Conservation (phyloP, 768 basidiomycete genomes). For the Gautieria morchelliformis region DNA sequence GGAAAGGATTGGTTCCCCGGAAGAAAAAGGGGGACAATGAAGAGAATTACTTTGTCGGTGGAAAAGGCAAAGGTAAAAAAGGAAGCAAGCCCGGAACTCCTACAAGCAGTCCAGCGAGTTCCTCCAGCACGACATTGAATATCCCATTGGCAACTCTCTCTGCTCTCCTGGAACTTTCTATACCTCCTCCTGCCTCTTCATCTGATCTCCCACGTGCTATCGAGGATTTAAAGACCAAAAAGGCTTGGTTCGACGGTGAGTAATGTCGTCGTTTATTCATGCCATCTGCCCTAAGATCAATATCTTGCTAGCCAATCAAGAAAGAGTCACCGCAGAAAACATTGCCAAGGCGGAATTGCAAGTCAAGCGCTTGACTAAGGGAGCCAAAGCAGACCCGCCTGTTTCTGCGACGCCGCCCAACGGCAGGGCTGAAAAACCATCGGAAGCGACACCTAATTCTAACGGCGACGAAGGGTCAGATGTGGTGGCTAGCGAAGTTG, state of each 20-base stretch:
- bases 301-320: conserved; percentile 61
- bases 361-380: conserved; percentile 48
- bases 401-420: conserved; percentile 26
- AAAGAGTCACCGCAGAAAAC: conserved; percentile 67
- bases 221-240: conserved; percentile 88
- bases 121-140: conserved; percentile 37
- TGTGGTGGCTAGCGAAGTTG: conserved; percentile 28
- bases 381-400: conserved; percentile 4
- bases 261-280: background rate
- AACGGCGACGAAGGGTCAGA: conserved; percentile 22
- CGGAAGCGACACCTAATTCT: conserved; percentile 38
- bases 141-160: conserved; percentile 79
- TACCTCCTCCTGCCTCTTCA: conserved; percentile 74
- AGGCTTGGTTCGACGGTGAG: conserved; percentile 68
- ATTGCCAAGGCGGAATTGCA: conserved; percentile 71
- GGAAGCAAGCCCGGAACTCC: conserved; percentile 48
- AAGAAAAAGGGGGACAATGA: conserved; percentile 95
- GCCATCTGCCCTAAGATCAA: background rate
- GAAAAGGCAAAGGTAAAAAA: conserved; percentile 48
- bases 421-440: conserved; percentile 30
- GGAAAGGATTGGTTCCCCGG: conserved; percentile 57
- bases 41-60: conserved; percentile 67
- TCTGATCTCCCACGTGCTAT: conserved; percentile 76
- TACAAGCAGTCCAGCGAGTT: conserved; percentile 26
- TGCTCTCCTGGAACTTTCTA: conserved; percentile 80